These are phyloP conservation scores for Leptographium radiaticola DNA, from an alignment of 2,329 filamentous ascomycete genomes.

Conservation along the genomic window DNA sequence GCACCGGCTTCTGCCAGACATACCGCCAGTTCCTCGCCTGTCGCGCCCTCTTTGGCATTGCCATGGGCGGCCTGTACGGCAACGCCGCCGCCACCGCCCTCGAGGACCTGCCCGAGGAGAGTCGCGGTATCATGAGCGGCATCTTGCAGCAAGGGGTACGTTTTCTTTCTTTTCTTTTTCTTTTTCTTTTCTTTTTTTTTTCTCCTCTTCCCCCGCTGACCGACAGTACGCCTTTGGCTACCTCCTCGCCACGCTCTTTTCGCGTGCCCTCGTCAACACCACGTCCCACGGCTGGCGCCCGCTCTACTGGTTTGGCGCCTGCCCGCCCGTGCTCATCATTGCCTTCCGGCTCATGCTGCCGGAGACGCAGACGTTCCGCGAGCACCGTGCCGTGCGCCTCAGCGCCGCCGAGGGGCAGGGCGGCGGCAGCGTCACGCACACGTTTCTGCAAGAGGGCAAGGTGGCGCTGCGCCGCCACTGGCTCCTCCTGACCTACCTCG, in stretches of 20 bases:
- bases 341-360: conserved; percentile 12
- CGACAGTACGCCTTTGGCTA: conserved; percentile 35
- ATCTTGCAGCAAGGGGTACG: conserved; percentile 61
- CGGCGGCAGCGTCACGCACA: conserved; percentile 52
- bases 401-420: conserved; percentile 41
- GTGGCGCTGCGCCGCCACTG: conserved; percentile 69
- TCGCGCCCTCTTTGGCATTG: conserved; percentile 58
- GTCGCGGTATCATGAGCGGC: conserved; percentile 68
- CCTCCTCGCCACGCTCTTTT: conserved; percentile 12
- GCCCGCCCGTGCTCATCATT: conserved; percentile 39
- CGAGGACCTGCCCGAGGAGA: conserved; percentile 43
- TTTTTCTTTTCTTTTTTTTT: background rate
- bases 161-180: background rate
- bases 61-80: conserved; percentile 73
- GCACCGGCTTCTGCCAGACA: conserved; percentile 61
- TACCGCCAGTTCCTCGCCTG: conserved; percentile 67
- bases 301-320: conserved; percentile 61
- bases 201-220: conserved; percentile 13
- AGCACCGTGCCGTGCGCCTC: conserved; percentile 18
- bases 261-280: conserved; percentile 45
- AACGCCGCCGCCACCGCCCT: conserved; percentile 68
- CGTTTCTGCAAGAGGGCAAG: conserved; percentile 51
- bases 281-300: conserved; percentile 55
- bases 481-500: conserved; percentile 66
- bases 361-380: conserved; percentile 11